phyloP scores from a whole-genome alignment of 1,284 basidiomycete genomes.

The Wolfiporia cocos region DNA sequence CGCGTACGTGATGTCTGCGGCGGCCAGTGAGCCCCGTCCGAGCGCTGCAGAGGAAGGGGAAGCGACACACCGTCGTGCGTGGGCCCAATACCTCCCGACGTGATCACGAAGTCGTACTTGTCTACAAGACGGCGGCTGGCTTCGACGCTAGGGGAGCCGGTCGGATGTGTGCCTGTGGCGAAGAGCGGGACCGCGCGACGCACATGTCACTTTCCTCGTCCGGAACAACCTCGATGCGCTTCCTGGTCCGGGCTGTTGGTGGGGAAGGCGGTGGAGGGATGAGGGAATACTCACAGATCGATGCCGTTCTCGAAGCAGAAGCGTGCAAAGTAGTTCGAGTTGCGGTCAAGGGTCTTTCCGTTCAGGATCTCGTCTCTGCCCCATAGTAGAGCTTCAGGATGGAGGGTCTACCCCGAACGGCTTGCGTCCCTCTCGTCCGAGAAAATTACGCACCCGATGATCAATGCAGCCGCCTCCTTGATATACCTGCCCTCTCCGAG shows the following conservation, averaged over 20 bases:
- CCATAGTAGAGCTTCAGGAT: no score
- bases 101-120: slow-evolving; percentile 85
- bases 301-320: slow-evolving; percentile 88
- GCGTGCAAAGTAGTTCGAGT: slow-evolving; percentile 80
- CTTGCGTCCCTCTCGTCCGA: no score
- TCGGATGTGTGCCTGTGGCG: no score
- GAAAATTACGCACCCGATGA: slow-evolving; percentile 61
- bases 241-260: slow-evolving; percentile 45
- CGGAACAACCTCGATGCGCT: slow-evolving; percentile 87
- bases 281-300: slow-evolving; percentile 59
- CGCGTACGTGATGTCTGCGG: slow-evolving; percentile 80
- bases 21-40: not conserved
- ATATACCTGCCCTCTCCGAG: slow-evolving; percentile 67
- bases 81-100: slow-evolving; percentile 82
- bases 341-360: slow-evolving; percentile 85
- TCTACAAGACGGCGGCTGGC: slow-evolving; percentile 80
- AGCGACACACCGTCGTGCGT: slow-evolving; percentile 69
- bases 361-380: slow-evolving; percentile 78
- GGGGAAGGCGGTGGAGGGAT: slow-evolving; percentile 1
- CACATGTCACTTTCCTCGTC: slow-evolving; percentile 90
- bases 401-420: no score
- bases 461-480: slow-evolving; percentile 62
- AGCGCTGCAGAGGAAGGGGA: not conserved
- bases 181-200: no score
- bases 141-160: slow-evolving; percentile 66